These are phyloP conservation scores for Angomonas ambiguus DNA, from an alignment of 208 protist species.

Conservation along the genomic window DNA sequence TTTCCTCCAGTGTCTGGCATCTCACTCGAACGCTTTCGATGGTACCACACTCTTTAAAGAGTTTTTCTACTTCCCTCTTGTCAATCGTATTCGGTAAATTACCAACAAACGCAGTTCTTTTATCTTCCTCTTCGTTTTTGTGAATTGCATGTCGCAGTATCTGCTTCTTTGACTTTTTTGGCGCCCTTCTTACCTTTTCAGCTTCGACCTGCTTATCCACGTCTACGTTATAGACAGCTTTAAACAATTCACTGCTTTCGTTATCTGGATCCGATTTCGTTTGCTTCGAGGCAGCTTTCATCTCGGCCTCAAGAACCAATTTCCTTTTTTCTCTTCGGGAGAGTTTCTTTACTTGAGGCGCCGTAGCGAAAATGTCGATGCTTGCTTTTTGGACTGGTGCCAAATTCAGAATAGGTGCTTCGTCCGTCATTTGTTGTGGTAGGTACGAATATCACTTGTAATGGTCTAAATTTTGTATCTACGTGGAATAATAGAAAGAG, in stretches of 20 bases:
- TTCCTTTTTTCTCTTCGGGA: conserved; percentile 71
- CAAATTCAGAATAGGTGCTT: conserved; percentile 40
- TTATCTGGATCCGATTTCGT: conserved; percentile 11
- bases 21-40: conserved; percentile 78
- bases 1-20: conserved; percentile 60
- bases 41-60: conserved; percentile 76
- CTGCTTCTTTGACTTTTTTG: conserved; percentile 52
- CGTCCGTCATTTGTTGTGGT: background rate
- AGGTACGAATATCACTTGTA: background rate
- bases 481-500: conserved; percentile 11
- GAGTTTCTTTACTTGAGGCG: conserved; percentile 82
- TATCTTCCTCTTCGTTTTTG: conserved; percentile 77
- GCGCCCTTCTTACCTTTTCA: conserved; percentile 20
- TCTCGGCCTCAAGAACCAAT: conserved; percentile 15
- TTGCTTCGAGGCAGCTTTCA: background rate
- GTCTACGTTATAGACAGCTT: conserved; percentile 38
- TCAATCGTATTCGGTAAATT: conserved; percentile 85
- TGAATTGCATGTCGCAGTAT: conserved; percentile 75
- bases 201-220: conserved; percentile 19
- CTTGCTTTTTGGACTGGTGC: conserved; percentile 57
- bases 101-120: conserved; percentile 87
- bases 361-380: conserved; percentile 76
- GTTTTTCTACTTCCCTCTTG: conserved; percentile 55
- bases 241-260: conserved; percentile 26
- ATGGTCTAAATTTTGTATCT: conserved; percentile 7